Conservation (phyloP, 352 stramenopile species). For the Phytophthora macrochlamydospora region DNA sequence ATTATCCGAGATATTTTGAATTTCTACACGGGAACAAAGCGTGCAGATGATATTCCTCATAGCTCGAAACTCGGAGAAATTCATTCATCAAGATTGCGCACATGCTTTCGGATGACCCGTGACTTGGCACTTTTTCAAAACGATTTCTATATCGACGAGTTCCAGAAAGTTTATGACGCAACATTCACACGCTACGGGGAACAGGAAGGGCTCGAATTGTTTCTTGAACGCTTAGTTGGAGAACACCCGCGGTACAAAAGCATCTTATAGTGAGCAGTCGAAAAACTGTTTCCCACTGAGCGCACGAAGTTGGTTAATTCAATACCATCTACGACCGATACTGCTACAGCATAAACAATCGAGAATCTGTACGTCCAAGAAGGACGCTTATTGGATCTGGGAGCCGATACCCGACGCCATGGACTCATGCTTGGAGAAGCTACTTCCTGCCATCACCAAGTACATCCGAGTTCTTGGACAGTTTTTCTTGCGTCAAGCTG, state of each 20-base stretch:
- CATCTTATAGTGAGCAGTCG: neutral
- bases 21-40: constrained; percentile 13
- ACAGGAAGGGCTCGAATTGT: constrained; percentile 24
- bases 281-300: neutral
- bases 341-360: constrained; percentile 7
- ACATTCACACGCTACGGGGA: constrained; percentile 3
- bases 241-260: constrained; percentile 26
- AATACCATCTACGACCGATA: constrained; percentile 21
- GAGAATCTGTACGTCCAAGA: constrained; percentile 1
- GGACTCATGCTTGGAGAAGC: constrained; percentile 33
- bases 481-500: constrained; percentile 42
- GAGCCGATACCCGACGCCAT: constrained; percentile 35
- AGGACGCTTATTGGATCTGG: constrained; percentile 27
- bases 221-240: constrained; percentile 30
- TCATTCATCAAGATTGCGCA: constrained; percentile 10
- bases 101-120: constrained; percentile 50
- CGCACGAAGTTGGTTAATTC: constrained; percentile 22
- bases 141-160: constrained; percentile 53
- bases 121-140: constrained; percentile 65
- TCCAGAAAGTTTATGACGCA: constrained; percentile 39
- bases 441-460: constrained; percentile 45
- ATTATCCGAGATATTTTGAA: constrained; percentile 18
- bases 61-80: too few species aligned
- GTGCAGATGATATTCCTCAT: too few species aligned
- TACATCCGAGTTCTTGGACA: constrained; percentile 45